These are phyloP conservation scores for Pyronema omphalodes DNA, from an alignment of 495 filamentous ascomycete genomes.

Conservation along the genomic window DNA sequence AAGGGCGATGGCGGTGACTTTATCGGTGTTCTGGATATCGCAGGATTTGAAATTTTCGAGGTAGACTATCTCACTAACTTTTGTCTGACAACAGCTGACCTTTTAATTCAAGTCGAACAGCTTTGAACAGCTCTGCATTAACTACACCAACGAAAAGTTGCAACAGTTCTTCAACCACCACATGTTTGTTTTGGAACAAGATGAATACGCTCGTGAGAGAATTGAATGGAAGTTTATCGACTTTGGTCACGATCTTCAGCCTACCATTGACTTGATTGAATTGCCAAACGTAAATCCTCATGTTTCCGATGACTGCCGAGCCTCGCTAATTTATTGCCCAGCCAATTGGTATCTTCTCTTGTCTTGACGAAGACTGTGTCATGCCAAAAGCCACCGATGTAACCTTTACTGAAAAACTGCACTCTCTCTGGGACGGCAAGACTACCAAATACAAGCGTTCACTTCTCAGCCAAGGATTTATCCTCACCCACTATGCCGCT, in stretches of 20 bases:
- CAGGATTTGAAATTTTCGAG: constrained; percentile 97
- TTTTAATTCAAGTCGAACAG: constrained; percentile 40
- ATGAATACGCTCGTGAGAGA: constrained; percentile 92
- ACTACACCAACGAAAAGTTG: constrained; percentile 98
- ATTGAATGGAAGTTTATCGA: constrained; percentile 99
- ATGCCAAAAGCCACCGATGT: constrained; percentile 99
- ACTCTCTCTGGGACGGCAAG: constrained; percentile 91
- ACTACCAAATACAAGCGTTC: constrained; percentile 82
- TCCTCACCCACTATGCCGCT: constrained; percentile 96
- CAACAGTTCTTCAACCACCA: constrained; percentile 99
- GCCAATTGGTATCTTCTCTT: constrained; percentile 97
- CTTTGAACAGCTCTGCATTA: constrained; percentile 98
- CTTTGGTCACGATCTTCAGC: constrained; percentile 91
- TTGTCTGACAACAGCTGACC: constrained; percentile 3
- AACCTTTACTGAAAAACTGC: constrained; percentile 90
- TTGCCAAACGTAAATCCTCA: constrained; percentile 43
- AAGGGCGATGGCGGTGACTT: constrained; percentile 79
- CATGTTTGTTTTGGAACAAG: constrained; percentile 98
- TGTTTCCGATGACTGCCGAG: not conserved
- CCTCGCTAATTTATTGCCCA: constrained; percentile 6
- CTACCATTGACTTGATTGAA: constrained; percentile 95
- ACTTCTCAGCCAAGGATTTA: constrained; percentile 76
- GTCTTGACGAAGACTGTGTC: constrained; percentile 91
- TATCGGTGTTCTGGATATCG: constrained; percentile 97
- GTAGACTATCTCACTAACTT: constrained; percentile 23